phyloP scores from a whole-genome alignment of 495 filamentous ascomycete species.

The Eremomyces bilateralis region DNA sequence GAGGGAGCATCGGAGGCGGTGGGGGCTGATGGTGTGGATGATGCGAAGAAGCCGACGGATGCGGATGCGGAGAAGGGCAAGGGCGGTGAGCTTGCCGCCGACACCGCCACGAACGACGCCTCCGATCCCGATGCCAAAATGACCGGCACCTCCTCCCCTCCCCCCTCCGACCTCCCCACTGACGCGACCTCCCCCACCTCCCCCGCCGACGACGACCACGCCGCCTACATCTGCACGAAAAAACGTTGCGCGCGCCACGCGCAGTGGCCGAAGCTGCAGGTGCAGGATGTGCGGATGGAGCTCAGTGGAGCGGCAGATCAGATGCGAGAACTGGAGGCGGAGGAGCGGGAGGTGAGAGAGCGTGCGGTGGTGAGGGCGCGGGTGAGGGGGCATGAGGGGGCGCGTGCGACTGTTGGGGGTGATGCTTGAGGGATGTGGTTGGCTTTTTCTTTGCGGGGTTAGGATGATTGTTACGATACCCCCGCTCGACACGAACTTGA shows the following conservation, averaged over 20 bases:
- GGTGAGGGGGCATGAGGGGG: too few species aligned
- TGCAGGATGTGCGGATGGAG: constrained; percentile 20
- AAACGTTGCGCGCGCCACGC: constrained; percentile 20
- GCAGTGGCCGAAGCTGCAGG: constrained; percentile 19
- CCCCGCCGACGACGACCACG: too few species aligned
- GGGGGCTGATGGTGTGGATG: constrained; percentile 2
- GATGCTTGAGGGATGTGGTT: too few species aligned
- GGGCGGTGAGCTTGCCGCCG: neutral
- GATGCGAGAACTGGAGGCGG: constrained; percentile 17
- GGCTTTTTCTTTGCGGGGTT: too few species aligned
- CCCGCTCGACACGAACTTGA: too few species aligned
- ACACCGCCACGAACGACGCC: neutral
- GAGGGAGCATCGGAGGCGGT: constrained; percentile 7
- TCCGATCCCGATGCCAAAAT: constrained; percentile 1
- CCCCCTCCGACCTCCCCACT: constrained; percentile 3
- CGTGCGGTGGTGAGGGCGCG: constrained; percentile 11
- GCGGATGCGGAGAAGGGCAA: neutral
- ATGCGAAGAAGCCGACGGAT: neutral
- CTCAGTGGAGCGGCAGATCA: constrained; percentile 16
- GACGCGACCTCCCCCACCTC: neutral
- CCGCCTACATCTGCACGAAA: constrained; percentile 15
- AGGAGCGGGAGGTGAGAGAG: constrained; percentile 17
- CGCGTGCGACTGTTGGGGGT: too few species aligned
- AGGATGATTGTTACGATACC: too few species aligned
- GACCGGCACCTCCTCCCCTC: too few species aligned